Base-by-base conservation (phyloP, 176 grass and related monocot species). In the Avena atlantica region DNA sequence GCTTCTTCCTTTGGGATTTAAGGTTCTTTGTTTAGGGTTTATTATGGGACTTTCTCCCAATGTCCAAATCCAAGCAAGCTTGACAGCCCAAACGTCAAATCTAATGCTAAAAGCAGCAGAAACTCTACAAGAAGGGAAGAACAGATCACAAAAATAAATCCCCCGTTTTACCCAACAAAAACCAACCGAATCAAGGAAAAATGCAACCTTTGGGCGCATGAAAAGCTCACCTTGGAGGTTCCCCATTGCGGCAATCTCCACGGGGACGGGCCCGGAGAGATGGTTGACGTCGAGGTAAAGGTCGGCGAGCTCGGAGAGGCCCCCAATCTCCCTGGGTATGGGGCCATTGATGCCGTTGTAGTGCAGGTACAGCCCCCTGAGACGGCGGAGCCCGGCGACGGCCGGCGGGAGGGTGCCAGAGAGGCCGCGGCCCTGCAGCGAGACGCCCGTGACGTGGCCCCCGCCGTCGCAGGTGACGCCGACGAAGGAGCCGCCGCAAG, bases 251-350 rank as follows among this genome's bases (percentile, higher is more conserved):
- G 80, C 89, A 84, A 94, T 89, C 92, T 97, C 97, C 1, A 55
- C 86, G 0, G 97, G 97, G n/a, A 99, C 37, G 19, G 80, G 23
- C 1, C 97, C 94, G 21, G 74, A 78, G 76, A 99, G 87, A 50
- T 91, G 89, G 71, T 99, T 99, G 0, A 97, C 91, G 68, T 97
- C 92, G 78, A 99, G 88, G 88, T 99, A 99, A 15, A 99, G 86
- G 49, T 99, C 97, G 31, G 83, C 87, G 82, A 99, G 89, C 81
- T 79, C 24, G 44, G 90, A 71, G 8, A 99, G 78, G 16, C 83
- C 89, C 3, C 89, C 92, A 89, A 99, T 87, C 89, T 94, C 94
- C 81, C 78, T 73, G 20, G 97, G 97, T 76, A 99, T 97, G 53
- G 75, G 2, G 4, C 97, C 97, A 45, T 66, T 93, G 78, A 99